Base-by-base conservation (phyloP, 1,284 basidiomycete genomes). In the Cronartium quercuum region DNA sequence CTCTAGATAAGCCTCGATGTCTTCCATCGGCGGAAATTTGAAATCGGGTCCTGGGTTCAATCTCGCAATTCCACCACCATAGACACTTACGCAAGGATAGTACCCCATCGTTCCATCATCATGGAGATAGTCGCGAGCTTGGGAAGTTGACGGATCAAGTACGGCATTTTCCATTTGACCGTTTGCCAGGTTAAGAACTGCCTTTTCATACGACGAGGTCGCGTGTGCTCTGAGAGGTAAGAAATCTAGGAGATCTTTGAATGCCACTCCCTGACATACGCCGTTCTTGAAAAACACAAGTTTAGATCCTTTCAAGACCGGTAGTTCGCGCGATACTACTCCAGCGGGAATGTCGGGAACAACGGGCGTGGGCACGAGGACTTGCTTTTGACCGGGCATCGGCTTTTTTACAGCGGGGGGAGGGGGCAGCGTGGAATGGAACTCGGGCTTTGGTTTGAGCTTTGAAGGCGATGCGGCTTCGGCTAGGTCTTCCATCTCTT, bases 61-160 rank as follows among this genome's bases (percentile, higher is more conserved):
- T 61, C 83, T 86, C 6, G 93, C 90, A 76, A 89, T 87, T 0
- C 92, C 96, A 69, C 90, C 89, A 77, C 94, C 94, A 84, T 93
- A 99, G 55, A 95, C 85, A 2, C 92, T 96, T 67, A 96, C 88
- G 83, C 96, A 90, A 0, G 94, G 92, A 80, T 94, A 98, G 82
- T 99, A 99, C 0, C 96, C 96, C 6, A 97, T 83, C 21, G 89
- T 90, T 10, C 96, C 96, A 81, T 99, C 96, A 82, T 99, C 94
- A 80, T 92, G 90, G 0, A 87, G 86, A 78, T 94, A 93, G 81
- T 92, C 80, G 12, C 82, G 78, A 44, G 41, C 75, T 70, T 41
- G 75, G 15, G 66, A 87, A 76, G 75, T 42, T 65, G 35, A 35
- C 62, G 66, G 24, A 40, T 66, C 40, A 60, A 21, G 47, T 40